Evolutionary conservation across 2,329 filamentous ascomycete species (phyloP).

Genomic region (Fusarium ambrosium): DNA sequence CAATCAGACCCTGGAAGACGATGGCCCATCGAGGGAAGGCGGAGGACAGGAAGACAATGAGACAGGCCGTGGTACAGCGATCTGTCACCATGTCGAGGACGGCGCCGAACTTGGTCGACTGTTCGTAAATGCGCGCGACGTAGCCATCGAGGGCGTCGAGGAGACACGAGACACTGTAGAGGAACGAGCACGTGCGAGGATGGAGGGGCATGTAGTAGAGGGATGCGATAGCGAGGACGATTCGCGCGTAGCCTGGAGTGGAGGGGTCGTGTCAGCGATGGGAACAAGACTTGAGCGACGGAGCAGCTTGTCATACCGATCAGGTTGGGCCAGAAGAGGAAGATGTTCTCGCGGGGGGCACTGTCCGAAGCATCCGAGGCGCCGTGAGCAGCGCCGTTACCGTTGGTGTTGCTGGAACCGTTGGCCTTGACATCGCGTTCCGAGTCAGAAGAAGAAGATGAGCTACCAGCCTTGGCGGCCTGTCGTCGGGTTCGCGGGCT

Average conservation of each 20-base stretch:
- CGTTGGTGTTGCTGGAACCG: constrained; percentile 51
- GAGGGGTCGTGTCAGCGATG: constrained; percentile 32
- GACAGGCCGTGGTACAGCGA: constrained; percentile 93
- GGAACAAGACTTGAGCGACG: not conserved
- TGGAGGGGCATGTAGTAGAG: constrained; percentile 99
- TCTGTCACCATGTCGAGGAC: constrained; percentile 99
- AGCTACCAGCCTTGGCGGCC: constrained; percentile 52
- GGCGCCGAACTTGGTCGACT: constrained; percentile 95
- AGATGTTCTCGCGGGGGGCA: constrained; percentile 77
- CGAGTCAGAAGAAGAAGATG: constrained; percentile 47
- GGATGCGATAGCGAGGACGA: constrained; percentile 87
- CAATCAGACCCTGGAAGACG: constrained; percentile 93
- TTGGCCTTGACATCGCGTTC: constrained; percentile 54
- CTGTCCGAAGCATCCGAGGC: constrained; percentile 53
- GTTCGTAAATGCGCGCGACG: constrained; percentile 83
- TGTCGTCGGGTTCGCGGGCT: constrained; percentile 56
- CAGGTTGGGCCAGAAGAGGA: constrained; percentile 84
- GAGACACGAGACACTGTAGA: constrained; percentile 94
- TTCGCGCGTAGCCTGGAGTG: constrained; percentile 79
- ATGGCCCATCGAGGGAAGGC: constrained; percentile 96
- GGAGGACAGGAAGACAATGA: constrained; percentile 93
- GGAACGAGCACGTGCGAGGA: constrained; percentile 90
- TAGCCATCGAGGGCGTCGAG: constrained; percentile 96
- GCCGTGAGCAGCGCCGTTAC: constrained; percentile 59
- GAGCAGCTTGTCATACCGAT: constrained; percentile 70